Conservation (phyloP, 306 rosid species). For the Prunus armeniaca region DNA sequence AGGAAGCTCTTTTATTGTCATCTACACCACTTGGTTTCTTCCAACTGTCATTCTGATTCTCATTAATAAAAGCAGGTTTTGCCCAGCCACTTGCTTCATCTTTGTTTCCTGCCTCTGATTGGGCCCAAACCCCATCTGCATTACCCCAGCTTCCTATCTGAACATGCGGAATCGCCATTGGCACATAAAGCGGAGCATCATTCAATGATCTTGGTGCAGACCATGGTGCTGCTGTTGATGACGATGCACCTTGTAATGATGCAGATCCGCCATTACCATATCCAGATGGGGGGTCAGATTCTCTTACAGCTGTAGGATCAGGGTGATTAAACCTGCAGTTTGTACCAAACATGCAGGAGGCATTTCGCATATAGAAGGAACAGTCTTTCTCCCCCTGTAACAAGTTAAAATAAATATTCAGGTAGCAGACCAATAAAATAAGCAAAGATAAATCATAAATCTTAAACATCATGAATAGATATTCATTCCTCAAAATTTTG, state of each 20-base stretch:
- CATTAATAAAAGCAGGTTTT: conserved; percentile 4
- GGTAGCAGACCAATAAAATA: neutral
- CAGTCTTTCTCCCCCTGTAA: conserved; percentile 86
- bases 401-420: conserved; percentile 12
- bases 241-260: conserved; percentile 52
- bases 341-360: conserved; percentile 86
- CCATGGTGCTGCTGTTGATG: conserved; percentile 56
- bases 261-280: conserved; percentile 53
- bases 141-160: conserved; percentile 9
- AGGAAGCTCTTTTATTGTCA: neutral
- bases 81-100: neutral
- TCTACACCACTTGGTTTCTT: conserved; percentile 14
- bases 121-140: conserved; percentile 7
- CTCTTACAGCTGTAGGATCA: conserved; percentile 72
- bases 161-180: conserved; percentile 45
- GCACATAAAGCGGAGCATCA: conserved; percentile 63
- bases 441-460: neutral
- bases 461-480: neutral
- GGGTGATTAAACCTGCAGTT: conserved; percentile 97
- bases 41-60: conserved; percentile 22
- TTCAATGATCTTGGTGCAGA: conserved; percentile 61
- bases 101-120: conserved; percentile 6
- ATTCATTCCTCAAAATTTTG: no score
- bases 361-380: conserved; percentile 84
- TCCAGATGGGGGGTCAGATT: conserved; percentile 54